Evolutionary conservation across 129 eudicot genomes (phyloP).

Genomic region (Lactuca sativa): DNA sequence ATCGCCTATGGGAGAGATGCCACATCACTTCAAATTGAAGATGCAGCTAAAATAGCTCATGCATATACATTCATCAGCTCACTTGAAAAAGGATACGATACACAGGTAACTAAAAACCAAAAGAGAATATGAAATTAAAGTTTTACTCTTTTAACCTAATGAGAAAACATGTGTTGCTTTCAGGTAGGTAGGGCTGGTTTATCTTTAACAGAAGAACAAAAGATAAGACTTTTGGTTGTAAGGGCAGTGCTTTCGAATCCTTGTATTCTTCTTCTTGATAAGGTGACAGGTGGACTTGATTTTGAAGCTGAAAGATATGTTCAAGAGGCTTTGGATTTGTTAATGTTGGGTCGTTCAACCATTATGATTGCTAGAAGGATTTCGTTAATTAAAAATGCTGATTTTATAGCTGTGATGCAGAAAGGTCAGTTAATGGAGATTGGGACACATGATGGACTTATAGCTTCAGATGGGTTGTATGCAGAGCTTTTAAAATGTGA

Average conservation of each 20-base stretch:
- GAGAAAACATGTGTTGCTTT: slow-evolving; percentile 13
- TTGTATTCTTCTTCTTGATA: slow-evolving; percentile 91
- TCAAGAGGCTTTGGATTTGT: slow-evolving; percentile 92
- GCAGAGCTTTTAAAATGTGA: slow-evolving; percentile 93
- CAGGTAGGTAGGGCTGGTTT: slow-evolving; percentile 92
- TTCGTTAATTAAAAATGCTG: slow-evolving; percentile 87
- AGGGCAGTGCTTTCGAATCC: slow-evolving; percentile 95
- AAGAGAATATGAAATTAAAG: no score
- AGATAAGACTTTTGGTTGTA: slow-evolving; percentile 86
- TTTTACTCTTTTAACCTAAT: neutral
- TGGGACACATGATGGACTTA: slow-evolving; percentile 93
- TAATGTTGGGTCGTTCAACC: slow-evolving; percentile 95
- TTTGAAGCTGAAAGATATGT: slow-evolving; percentile 96
- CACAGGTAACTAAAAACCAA: no score
- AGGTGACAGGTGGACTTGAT: slow-evolving; percentile 97
- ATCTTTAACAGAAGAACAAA: slow-evolving; percentile 87
- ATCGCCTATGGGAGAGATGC: no score
- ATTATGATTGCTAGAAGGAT: slow-evolving; percentile 86
- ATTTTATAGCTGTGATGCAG: slow-evolving; percentile 94
- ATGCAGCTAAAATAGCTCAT: no score
- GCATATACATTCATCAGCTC: no score
- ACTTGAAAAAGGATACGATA: no score
- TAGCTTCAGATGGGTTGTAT: slow-evolving; percentile 81
- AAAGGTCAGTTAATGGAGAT: slow-evolving; percentile 95
- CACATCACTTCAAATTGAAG: no score